phyloP scores from a whole-genome alignment of 176 grass and related monocot species.

The Lolium perenne region DNA sequence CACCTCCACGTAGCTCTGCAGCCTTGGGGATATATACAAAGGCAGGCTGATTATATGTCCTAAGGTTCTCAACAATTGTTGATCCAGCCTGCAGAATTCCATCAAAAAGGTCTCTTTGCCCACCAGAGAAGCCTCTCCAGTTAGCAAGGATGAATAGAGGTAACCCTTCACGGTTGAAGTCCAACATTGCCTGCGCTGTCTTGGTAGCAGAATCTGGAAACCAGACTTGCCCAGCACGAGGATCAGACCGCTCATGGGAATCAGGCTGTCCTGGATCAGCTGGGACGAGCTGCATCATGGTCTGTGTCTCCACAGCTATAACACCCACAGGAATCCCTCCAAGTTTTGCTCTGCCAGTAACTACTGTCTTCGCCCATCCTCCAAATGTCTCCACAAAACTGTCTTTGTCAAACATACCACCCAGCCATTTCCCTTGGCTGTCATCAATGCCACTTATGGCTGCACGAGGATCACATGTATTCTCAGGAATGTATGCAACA shows the following conservation, averaged over 20 bases:
- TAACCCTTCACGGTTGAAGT: slow-evolving; percentile 94
- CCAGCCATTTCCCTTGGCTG: slow-evolving; percentile 80
- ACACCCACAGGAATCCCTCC: slow-evolving; percentile 96
- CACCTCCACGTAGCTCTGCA: slow-evolving; percentile 93
- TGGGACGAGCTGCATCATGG: slow-evolving; percentile 87
- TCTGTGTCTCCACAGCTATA: slow-evolving; percentile 96
- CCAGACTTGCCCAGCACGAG: slow-evolving; percentile 96
- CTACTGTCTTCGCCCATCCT: slow-evolving; percentile 98
- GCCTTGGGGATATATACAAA: slow-evolving; percentile 98
- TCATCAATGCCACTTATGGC: slow-evolving; percentile 81
- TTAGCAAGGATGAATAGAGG: slow-evolving; percentile 97
- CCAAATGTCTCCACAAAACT: slow-evolving; percentile 97
- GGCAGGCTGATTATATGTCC: slow-evolving; percentile 97
- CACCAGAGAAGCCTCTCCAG: slow-evolving; percentile 99
- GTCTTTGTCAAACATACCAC: slow-evolving; percentile 94
- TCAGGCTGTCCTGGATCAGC: slow-evolving; percentile 94
- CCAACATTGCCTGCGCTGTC: slow-evolving; percentile 90
- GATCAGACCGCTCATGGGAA: slow-evolving; percentile 81
- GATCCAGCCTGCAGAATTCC: slow-evolving; percentile 99
- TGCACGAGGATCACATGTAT: slow-evolving; percentile 86
- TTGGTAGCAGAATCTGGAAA: slow-evolving; percentile 98
- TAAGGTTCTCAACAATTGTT: slow-evolving; percentile 93
- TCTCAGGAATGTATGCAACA: slow-evolving; percentile 86
- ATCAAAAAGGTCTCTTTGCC: slow-evolving; percentile 98
- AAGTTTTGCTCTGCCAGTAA: slow-evolving; percentile 94